These are phyloP conservation scores for Saccharomyces uvarum DNA, from an alignment of 1,139 yeast species.

Conservation along the genomic window DNA sequence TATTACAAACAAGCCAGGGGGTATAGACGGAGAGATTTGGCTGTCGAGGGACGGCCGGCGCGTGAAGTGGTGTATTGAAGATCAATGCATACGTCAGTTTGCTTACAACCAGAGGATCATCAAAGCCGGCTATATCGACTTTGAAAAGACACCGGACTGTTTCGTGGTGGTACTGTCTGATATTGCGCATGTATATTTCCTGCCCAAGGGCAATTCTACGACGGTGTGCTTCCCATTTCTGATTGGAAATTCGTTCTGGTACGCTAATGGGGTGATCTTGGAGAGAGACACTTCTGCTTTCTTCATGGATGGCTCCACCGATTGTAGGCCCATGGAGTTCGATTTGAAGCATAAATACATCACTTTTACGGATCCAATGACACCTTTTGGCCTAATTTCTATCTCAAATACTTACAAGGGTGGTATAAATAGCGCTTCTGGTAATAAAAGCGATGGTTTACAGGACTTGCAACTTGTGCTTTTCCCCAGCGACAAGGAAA, in stretches of 20 bases:
- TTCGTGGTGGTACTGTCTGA: slow-evolving; percentile 25
- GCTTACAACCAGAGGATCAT: slow-evolving; percentile 17
- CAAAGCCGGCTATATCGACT: slow-evolving; percentile 27
- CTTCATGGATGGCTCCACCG: background rate
- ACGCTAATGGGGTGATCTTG: slow-evolving; percentile 26
- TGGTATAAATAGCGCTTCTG: background rate
- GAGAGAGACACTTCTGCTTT: slow-evolving; percentile 15
- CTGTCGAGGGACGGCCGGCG: slow-evolving; percentile 15
- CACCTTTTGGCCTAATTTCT: slow-evolving; percentile 25
- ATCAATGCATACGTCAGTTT: slow-evolving; percentile 20
- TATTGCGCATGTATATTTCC: slow-evolving; percentile 24
- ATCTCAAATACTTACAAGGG: slow-evolving; percentile 1
- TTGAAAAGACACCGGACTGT: slow-evolving; percentile 21
- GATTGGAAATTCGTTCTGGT: slow-evolving; percentile 26
- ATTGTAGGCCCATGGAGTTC: slow-evolving; percentile 4
- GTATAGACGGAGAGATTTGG: slow-evolving; percentile 21
- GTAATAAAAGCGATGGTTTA: background rate
- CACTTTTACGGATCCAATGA: slow-evolving; percentile 29
- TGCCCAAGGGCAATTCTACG: slow-evolving; percentile 21
- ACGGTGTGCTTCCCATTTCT: slow-evolving; percentile 27
- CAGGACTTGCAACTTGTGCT: slow-evolving; percentile 16
- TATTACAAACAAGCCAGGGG: background rate
- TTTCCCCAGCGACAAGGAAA: slow-evolving; percentile 19
- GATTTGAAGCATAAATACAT: slow-evolving; percentile 22
- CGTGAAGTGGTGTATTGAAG: slow-evolving; percentile 25